Evolutionary conservation across 177 flowering plant genomes (phyloP).

Genomic region (Vitis hybrid): DNA sequence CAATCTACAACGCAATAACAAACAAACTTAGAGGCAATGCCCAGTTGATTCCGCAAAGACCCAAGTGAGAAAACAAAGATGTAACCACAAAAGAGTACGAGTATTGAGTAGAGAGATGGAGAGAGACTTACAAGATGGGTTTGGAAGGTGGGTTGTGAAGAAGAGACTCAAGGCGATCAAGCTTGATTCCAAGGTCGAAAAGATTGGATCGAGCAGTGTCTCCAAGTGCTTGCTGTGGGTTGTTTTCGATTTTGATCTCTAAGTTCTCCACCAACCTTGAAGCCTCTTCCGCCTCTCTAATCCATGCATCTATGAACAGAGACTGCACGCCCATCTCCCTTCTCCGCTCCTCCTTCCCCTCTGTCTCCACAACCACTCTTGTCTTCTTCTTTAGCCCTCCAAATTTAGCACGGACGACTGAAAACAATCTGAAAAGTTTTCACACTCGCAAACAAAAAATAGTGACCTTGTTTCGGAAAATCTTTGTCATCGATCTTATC

Average conservation of each 20-base stretch:
- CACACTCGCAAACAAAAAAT: too few relatives aligned
- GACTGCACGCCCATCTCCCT: not conserved
- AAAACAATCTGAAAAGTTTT: too few relatives aligned
- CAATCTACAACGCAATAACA: too few relatives aligned
- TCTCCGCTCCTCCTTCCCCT: not conserved
- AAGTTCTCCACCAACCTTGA: conserved; percentile 20
- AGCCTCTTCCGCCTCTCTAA: conserved; percentile 27
- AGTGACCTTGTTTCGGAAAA: too few relatives aligned
- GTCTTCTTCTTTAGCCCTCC: too few relatives aligned
- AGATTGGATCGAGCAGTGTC: conserved; percentile 24
- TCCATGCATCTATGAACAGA: conserved; percentile 23
- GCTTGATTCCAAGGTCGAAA: conserved; percentile 22
- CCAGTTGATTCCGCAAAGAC: not conserved
- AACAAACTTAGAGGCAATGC: too few relatives aligned
- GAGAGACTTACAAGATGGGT: conserved; percentile 22
- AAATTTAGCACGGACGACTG: too few relatives aligned
- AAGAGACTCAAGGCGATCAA: conserved; percentile 33
- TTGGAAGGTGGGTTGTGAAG: conserved; percentile 30
- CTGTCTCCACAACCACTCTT: not conserved
- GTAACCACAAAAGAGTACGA: not conserved
- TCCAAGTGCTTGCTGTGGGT: conserved; percentile 4
- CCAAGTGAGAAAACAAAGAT: not conserved
- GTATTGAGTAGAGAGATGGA: not conserved
- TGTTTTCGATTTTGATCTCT: conserved; percentile 18
- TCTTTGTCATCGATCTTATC: too few relatives aligned